Evolutionary conservation across 2,329 filamentous ascomycete species (phyloP).

Genomic region (Nothopassalora personata): DNA sequence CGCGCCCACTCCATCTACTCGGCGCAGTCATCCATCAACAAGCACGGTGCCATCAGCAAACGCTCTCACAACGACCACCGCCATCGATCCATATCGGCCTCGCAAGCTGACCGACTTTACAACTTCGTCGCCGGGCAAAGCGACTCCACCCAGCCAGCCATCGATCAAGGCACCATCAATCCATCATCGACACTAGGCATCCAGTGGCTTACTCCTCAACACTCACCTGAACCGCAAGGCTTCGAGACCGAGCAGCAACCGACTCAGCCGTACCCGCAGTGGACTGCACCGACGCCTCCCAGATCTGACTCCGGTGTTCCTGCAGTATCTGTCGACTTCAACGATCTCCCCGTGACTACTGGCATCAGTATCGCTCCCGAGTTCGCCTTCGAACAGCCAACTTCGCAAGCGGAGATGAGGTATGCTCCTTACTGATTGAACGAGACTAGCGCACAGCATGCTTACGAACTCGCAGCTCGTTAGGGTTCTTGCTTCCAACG

Average conservation of each 20-base stretch:
- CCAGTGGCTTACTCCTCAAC: slow-evolving; percentile 31
- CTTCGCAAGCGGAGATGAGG: slow-evolving; percentile 33
- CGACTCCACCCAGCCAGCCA: slow-evolving; percentile 8
- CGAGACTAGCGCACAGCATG: slow-evolving; percentile 2
- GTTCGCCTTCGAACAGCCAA: slow-evolving; percentile 27
- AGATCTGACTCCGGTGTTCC: slow-evolving; percentile 32
- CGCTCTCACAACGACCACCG: slow-evolving; percentile 21
- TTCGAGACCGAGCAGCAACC: slow-evolving; percentile 20
- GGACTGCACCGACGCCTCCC: slow-evolving; percentile 32
- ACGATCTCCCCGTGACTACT: slow-evolving; percentile 23
- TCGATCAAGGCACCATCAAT: slow-evolving; percentile 9
- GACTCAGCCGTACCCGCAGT: slow-evolving; percentile 28
- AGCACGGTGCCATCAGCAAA: slow-evolving; percentile 29
- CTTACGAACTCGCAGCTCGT: slow-evolving; percentile 27
- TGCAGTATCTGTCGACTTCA: slow-evolving; percentile 26
- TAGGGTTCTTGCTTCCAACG: slow-evolving; percentile 34
- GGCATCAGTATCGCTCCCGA: slow-evolving; percentile 18
- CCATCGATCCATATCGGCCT: slow-evolving; percentile 26
- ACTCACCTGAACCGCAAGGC: slow-evolving; percentile 29
- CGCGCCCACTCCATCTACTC: slow-evolving; percentile 27
- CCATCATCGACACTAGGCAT: slow-evolving; percentile 12
- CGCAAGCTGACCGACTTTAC: slow-evolving; percentile 29
- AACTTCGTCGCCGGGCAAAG: slow-evolving; percentile 24
- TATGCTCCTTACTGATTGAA: slow-evolving; percentile 12
- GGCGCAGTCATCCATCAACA: slow-evolving; percentile 19